Percentiles rank a stretch among this genome's conserved stretches.
phyloP scores from a whole-genome alignment of 2,329 filamentous ascomycete species.

The Verticillium dahliae region DNA sequence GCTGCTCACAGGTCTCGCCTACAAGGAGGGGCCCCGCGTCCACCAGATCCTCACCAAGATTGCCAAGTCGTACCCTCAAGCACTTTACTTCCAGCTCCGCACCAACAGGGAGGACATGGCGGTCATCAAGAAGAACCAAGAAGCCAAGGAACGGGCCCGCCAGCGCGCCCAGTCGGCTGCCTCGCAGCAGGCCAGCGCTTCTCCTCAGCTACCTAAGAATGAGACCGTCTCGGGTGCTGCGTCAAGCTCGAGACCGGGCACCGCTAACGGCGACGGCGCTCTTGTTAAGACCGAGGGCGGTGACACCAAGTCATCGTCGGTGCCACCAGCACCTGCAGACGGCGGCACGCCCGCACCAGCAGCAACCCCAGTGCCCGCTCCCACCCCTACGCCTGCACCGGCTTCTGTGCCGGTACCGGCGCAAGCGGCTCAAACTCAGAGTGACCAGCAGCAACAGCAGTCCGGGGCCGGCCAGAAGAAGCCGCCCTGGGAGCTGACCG shows the following conservation, averaged over 20 bases:
- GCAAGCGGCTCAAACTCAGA: slow-evolving; percentile 10
- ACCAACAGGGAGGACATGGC: slow-evolving; percentile 93
- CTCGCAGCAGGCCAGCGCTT: slow-evolving; percentile 36
- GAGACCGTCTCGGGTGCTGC: slow-evolving; percentile 36
- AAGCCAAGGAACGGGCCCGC: slow-evolving; percentile 60
- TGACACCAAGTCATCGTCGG: slow-evolving; percentile 17
- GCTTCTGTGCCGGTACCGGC: background rate
- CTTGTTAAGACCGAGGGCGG: slow-evolving; percentile 38
- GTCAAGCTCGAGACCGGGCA: slow-evolving; percentile 38
- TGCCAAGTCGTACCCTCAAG: slow-evolving; percentile 91
- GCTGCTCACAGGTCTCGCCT: slow-evolving; percentile 80
- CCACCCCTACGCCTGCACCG: background rate
- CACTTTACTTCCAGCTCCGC: slow-evolving; percentile 89
- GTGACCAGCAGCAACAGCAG: slow-evolving; percentile 9
- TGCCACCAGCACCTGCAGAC: background rate
- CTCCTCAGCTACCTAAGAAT: slow-evolving; percentile 46
- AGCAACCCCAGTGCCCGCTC: background rate
- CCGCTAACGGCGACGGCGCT: slow-evolving; percentile 39
- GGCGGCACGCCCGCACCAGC: background rate
- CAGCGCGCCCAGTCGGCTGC: slow-evolving; percentile 40
- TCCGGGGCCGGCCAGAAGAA: slow-evolving; percentile 48
- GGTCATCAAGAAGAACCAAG: slow-evolving; percentile 83
- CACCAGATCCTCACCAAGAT: slow-evolving; percentile 86
- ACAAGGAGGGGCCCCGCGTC: slow-evolving; percentile 84
- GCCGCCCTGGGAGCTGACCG: slow-evolving; percentile 92